Evolutionary conservation across 192 early-diverging fungal genomes (phyloP), one percentile per base, ranked within the genome.

Genomic region (Coemansia reversa): DNA sequence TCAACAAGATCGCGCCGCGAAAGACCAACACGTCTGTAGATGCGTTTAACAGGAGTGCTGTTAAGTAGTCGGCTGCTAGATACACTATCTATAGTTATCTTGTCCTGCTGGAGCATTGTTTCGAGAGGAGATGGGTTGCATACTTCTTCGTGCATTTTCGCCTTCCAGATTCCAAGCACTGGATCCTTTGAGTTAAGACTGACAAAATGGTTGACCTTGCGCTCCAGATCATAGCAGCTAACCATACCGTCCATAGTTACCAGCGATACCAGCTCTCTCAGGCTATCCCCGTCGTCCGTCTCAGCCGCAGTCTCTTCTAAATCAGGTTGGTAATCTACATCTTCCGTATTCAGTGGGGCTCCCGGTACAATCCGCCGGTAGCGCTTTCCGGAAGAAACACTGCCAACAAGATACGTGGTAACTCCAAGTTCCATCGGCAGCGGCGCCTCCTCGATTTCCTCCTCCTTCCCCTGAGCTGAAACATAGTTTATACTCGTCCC

Each of bases 401-500:
- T 73, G 27, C 79, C 79, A 12, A 81, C 70, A 73, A 81, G 54
- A 45, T 71, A 81, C 18, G 79, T 81, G 16, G 79, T 66, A 45
- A 81, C 79, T 24, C 75, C 79, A 27, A 75, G 55, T 32, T 75
- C 73, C 66, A 81, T 72, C 5, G 79, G 79, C 61, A 64, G 69
- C n/a, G 79, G 79, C 19, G 69, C 79, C 60, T 81, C 73, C 57
- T 81, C 79, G 11, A 81, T 75, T 66, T 81, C 79, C 45, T 81
- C 79, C 27, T 81, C 79, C 51, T 72, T 75, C 22, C 66, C 66
- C 1, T 60, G 51, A 9, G 51, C 19, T 12, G 32, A 57, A n/a
- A 60, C 39, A 11, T 65, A 61, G 23, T 55, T 45, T 9, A 56
- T 61, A 29, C 73, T 75, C 0, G 60, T 49, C 4, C 79, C 70